Base-by-base conservation (phyloP, 257 asterid genomes). In the Rauvolfia tetraphylla region DNA sequence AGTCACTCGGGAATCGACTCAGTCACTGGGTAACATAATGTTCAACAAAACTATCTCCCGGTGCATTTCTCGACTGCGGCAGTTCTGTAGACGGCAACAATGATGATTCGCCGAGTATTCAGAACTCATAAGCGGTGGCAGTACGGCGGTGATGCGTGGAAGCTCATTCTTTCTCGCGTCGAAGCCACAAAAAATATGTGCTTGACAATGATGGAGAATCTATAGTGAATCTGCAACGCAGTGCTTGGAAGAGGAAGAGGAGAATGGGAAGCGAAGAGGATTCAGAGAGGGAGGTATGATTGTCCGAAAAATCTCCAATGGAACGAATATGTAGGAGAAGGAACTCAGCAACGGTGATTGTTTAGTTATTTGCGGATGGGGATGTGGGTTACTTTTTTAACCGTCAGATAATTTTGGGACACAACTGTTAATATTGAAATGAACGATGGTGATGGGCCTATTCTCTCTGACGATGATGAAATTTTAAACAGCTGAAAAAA, bases 151-250 rank as follows among this genome's bases (percentile, higher is more conserved):
- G n/a, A 66, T 8, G 49, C n/a, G n/a, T 66, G 25, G 14, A 38
- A 38, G 15, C 49, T 66, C 27, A 38, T 13, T 20, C 29, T 23
- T 66, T 25, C 0, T 66, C 71, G 31, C 63, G 13, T 56, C 14
- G 3, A 54, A 36, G 17, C 14, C 29, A 66, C 14, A 20, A 22
- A 38, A 63, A 7, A 62, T 27, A 22, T 53, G 12, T 61, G n/a
- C 65, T 33, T 38, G 71, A 36, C 49, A 66, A 66, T 66, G 49
- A 38, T 36, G 49, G 46, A 66, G 27, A 66, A 66, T 66, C 27
- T 34, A 17, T 20, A 23, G 7, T 17, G 59, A 53, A 53, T 53
- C 59, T 20, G 25, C 17, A 53, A 53, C 59, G 2, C 56, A 49
- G 4, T 15, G 53, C 23, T 25, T 53, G 49, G 49, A 38, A 22